phyloP scores from a whole-genome alignment of 495 filamentous ascomycete species.

The Lasiosphaeria miniovina region DNA sequence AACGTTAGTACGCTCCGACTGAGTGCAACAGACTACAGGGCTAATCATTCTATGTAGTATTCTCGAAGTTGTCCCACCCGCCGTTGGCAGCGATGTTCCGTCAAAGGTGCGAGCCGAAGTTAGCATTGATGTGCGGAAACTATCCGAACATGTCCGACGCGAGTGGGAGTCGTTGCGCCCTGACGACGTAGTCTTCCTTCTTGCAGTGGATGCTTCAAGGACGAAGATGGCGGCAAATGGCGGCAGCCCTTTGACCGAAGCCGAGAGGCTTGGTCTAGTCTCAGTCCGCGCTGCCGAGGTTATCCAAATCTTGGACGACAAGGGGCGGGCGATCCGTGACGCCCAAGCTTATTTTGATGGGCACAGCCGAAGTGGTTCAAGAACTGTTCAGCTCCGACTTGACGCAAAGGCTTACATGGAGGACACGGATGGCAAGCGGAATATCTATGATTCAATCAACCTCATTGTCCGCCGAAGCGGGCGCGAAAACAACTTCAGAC shows the following conservation, averaged over 20 bases:
- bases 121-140: constrained; percentile 75
- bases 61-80: constrained; percentile 77
- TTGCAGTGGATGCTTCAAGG: constrained; percentile 64
- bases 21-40: constrained; percentile 11
- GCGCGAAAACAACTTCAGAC: constrained; percentile 96
- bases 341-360: constrained; percentile 41
- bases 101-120: constrained; percentile 84
- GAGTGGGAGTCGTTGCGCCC: constrained; percentile 91
- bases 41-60: constrained; percentile 44
- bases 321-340: constrained; percentile 72
- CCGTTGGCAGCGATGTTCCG: constrained; percentile 83
- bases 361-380: constrained; percentile 46
- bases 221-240: constrained; percentile 55
- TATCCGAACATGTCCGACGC: constrained; percentile 68
- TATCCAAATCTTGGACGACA: constrained; percentile 83
- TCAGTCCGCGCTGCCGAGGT: constrained; percentile 81
- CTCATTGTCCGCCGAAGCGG: constrained; percentile 79
- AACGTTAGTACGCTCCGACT: constrained; percentile 43
- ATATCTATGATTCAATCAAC: constrained; percentile 85
- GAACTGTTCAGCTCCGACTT: constrained; percentile 75
- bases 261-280: constrained; percentile 61
- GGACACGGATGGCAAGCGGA: constrained; percentile 73
- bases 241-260: constrained; percentile 46
- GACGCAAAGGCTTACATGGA: constrained; percentile 76
- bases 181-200: constrained; percentile 87